Conservation (phyloP, 2,329 filamentous ascomycete species). For the Stenocarpella maydis region DNA sequence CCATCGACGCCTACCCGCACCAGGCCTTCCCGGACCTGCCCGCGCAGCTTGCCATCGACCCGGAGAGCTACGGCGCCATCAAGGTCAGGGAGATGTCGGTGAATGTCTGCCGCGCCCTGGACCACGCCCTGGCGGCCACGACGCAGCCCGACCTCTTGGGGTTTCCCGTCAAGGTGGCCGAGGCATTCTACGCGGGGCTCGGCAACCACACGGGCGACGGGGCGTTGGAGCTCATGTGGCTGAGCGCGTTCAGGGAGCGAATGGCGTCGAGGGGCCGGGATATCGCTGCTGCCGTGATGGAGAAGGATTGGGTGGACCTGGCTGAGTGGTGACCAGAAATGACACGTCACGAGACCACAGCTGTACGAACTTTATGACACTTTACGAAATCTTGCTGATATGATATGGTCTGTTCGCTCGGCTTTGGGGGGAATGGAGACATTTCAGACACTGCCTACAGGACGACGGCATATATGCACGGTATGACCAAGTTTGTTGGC, state of each 20-base stretch:
- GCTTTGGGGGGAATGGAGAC: not conserved
- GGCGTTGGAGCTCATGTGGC: conserved; percentile 57
- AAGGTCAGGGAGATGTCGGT: conserved; percentile 58
- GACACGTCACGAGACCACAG: not conserved
- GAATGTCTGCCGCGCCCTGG: conserved; percentile 60
- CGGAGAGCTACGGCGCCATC: conserved; percentile 53
- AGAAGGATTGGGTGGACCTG: conserved; percentile 49
- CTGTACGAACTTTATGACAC: not conserved
- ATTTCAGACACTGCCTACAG: not conserved
- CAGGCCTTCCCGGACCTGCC: conserved; percentile 51
- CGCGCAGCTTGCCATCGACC: conserved; percentile 50
- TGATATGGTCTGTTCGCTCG: not conserved
- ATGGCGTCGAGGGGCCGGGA: conserved; percentile 52
- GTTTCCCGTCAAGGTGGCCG: conserved; percentile 52
- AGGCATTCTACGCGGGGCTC: conserved; percentile 49
- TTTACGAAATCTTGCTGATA: not conserved
- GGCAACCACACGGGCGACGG: conserved; percentile 51
- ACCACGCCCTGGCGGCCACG: conserved; percentile 53
- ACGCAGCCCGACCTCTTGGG: conserved; percentile 57
- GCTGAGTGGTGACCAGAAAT: conserved; percentile 30
- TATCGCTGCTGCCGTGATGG: conserved; percentile 50
- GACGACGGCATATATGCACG: not conserved
- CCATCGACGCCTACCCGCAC: conserved; percentile 50
- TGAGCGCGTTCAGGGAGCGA: conserved; percentile 52
- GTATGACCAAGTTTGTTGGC: not conserved